A percentile compares a stretch with the other conserved stretches of the same genome.
Conservation (phyloP, 352 stramenopile species). For the Phytophthora parvispora region DNA sequence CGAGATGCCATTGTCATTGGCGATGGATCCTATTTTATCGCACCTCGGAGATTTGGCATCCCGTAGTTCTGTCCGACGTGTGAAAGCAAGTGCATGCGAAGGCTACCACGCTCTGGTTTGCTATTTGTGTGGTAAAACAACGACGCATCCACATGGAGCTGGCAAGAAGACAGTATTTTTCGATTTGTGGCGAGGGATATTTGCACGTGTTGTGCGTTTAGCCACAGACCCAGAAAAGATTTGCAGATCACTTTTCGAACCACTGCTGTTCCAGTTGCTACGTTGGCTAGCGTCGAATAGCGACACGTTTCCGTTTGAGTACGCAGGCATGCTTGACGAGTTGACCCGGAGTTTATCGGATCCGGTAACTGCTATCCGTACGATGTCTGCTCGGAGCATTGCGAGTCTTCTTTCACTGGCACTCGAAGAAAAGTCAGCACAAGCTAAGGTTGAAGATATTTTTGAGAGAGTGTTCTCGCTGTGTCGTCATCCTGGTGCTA, state of each 20-base stretch:
- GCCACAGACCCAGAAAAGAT: conserved; percentile 81
- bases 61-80: conserved; percentile 58
- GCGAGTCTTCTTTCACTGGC: conserved; percentile 57
- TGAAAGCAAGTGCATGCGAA: conserved; percentile 77
- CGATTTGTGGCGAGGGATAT: conserved; percentile 60
- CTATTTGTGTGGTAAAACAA: conserved; percentile 79
- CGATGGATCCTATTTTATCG: conserved; percentile 58
- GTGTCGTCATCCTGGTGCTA: conserved; percentile 65
- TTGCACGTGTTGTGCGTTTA: conserved; percentile 63
- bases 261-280: conserved; percentile 78
- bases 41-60: conserved; percentile 63
- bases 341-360: conserved; percentile 66
- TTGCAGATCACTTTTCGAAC: conserved; percentile 74
- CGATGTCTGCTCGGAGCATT: conserved; percentile 72
- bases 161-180: conserved; percentile 76
- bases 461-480: conserved; percentile 84
- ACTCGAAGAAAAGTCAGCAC: conserved; percentile 41
- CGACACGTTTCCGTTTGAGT: conserved; percentile 76
- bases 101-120: conserved; percentile 76
- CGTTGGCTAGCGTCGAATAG: conserved; percentile 73
- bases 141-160: conserved; percentile 64
- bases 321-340: conserved; percentile 67
- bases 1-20: conserved; percentile 48
- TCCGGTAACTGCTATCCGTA: conserved; percentile 59
- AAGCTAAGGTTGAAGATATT: conserved; percentile 52